Evolutionary conservation across 129 eudicot genomes (phyloP).

Genomic region (Dittrichia graveolens): DNA sequence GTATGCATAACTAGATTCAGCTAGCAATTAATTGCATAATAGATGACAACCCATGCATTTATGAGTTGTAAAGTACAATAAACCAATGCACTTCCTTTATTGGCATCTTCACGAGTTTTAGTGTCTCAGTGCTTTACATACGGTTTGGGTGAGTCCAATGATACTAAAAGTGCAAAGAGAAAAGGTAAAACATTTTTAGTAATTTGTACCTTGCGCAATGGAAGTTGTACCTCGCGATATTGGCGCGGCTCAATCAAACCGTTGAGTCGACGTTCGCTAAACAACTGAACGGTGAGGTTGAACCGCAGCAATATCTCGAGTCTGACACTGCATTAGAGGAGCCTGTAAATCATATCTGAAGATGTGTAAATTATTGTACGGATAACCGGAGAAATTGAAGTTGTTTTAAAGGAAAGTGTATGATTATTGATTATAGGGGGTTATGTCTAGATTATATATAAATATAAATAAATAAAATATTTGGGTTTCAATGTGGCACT

Average conservation of each 20-base stretch:
- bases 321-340: not conserved
- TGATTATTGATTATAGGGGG: slow-evolving; percentile 1
- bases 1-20: slow-evolving; percentile 28
- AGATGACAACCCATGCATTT: slow-evolving; percentile 13
- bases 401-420: not conserved
- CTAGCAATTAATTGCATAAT: slow-evolving; percentile 14
- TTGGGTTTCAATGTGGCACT: slow-evolving; percentile 12
- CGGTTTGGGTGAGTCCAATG: slow-evolving; percentile 21
- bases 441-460: not conserved
- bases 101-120: slow-evolving; percentile 10
- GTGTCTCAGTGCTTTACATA: not conserved
- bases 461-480: too few relatives aligned
- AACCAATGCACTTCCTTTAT: slow-evolving; percentile 13
- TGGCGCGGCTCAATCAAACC: slow-evolving; percentile 38
- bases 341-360: not conserved
- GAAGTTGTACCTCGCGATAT: slow-evolving; percentile 27
- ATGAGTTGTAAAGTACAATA: slow-evolving; percentile 29
- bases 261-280: not conserved
- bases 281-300: slow-evolving; percentile 22
- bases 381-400: too few relatives aligned
- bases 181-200: not conserved
- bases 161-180: slow-evolving; percentile 13
- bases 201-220: not conserved
- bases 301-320: slow-evolving; percentile 37
- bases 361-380: too few relatives aligned